phyloP scores from a whole-genome alignment of 129 eudicot species.

The Flaveria brownii region DNA sequence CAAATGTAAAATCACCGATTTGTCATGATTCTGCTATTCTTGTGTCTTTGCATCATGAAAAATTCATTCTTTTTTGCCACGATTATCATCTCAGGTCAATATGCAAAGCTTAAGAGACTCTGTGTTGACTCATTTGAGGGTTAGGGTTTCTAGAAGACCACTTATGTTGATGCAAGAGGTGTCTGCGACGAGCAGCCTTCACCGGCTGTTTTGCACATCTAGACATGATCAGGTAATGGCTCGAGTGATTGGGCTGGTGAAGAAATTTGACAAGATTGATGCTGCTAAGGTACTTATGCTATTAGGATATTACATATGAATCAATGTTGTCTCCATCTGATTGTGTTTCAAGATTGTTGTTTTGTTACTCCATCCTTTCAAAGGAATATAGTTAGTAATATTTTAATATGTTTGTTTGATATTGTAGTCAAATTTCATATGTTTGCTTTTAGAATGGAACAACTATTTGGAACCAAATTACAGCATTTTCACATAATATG shows the following conservation, averaged over 20 bases:
- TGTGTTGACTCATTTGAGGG: slow-evolving; percentile 50
- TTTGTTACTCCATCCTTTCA: slow-evolving; percentile 8
- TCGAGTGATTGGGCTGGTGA: slow-evolving; percentile 71
- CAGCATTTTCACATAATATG: background rate
- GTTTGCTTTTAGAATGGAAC: slow-evolving; percentile 11
- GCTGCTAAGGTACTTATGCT: slow-evolving; percentile 55
- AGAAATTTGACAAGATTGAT: slow-evolving; percentile 69
- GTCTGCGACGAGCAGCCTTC: slow-evolving; percentile 18
- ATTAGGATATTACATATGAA: background rate
- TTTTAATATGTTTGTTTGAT: background rate
- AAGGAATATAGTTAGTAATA: background rate
- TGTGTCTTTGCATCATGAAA: slow-evolving; percentile 11
- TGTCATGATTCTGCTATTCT: background rate
- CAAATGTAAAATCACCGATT: background rate
- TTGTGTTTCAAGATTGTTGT: slow-evolving; percentile 20
- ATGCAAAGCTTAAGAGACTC: slow-evolving; percentile 69
- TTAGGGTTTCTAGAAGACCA: slow-evolving; percentile 36
- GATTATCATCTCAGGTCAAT: slow-evolving; percentile 6
- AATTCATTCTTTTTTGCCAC: background rate
- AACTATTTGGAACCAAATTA: slow-evolving; percentile 1
- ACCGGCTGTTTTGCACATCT: slow-evolving; percentile 48
- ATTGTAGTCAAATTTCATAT: background rate
- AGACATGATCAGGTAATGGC: slow-evolving; percentile 48
- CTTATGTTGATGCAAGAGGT: slow-evolving; percentile 12
- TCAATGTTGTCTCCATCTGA: background rate